Evolutionary conservation across 1,284 basidiomycete genomes (phyloP).

Genomic region (Ceratobasidium sp.): DNA sequence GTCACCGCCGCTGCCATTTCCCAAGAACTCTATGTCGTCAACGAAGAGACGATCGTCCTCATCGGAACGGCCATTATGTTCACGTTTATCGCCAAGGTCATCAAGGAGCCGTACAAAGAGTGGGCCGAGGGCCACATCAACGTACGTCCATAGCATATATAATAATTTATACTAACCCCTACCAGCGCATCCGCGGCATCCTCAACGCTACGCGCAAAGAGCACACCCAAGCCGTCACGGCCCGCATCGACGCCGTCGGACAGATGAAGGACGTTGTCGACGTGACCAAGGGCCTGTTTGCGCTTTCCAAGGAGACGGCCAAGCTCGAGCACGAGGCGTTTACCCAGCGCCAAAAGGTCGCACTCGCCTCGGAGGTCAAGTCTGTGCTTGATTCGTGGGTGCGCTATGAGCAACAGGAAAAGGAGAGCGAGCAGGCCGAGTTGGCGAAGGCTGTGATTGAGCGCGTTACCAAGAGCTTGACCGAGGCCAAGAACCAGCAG

Average conservation of each 20-base stretch:
- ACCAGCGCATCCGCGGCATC: conserved; percentile 73
- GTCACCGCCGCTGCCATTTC: conserved; percentile 92
- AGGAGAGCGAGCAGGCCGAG: conserved; percentile 94
- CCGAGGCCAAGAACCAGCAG: conserved; percentile 92
- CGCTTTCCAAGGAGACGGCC: conserved; percentile 96
- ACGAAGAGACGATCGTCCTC: conserved; percentile 89
- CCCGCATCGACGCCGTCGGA: conserved; percentile 88
- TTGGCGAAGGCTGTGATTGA: conserved; percentile 87
- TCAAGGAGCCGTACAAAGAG: conserved; percentile 86
- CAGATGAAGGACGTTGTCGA: conserved; percentile 94
- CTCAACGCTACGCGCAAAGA: conserved; percentile 84
- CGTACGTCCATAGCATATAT: conserved; percentile 45
- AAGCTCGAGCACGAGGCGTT: conserved; percentile 90
- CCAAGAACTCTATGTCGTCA: conserved; percentile 96
- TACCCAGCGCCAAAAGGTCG: conserved; percentile 87
- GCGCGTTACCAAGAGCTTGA: conserved; percentile 82
- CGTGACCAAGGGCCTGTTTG: conserved; percentile 89
- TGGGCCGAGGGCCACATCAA: conserved; percentile 91
- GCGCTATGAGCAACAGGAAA: conserved; percentile 94
- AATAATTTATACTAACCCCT: conserved; percentile 33
- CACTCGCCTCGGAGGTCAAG: conserved; percentile 89
- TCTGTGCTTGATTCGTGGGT: conserved; percentile 97
- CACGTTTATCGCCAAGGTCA: conserved; percentile 78
- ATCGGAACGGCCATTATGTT: conserved; percentile 88
- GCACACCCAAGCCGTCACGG: conserved; percentile 93